These are phyloP conservation scores for Saksenaea oblongispora DNA, from an alignment of 371 early-diverging fungal genomes.

Conservation along the genomic window DNA sequence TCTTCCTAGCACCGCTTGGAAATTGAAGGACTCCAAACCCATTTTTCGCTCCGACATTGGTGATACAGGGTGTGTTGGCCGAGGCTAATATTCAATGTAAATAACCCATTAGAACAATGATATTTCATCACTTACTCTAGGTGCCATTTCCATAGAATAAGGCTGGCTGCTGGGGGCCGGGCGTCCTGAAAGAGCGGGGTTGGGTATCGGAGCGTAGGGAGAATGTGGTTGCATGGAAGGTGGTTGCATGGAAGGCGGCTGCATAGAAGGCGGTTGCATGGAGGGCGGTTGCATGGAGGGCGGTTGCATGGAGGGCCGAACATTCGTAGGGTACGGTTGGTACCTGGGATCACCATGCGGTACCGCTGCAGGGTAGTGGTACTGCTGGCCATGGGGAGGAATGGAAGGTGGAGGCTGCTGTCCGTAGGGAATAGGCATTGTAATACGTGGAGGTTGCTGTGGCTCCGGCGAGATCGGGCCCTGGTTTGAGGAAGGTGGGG, in stretches of 20 bases:
- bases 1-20: constrained; percentile 93
- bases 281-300: constrained; percentile 6
- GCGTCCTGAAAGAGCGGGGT: not conserved
- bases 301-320: constrained; percentile 6
- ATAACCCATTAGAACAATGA: not conserved
- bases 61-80: constrained; percentile 15
- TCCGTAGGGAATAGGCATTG: not conserved
- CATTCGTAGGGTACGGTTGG: not conserved
- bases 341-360: constrained; percentile 7
- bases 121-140: constrained; percentile 6
- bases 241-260: not conserved
- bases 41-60: constrained; percentile 41
- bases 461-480: not conserved
- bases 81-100: not conserved
- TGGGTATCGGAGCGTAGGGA: constrained; percentile 19
- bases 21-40: constrained; percentile 79
- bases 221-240: constrained; percentile 10
- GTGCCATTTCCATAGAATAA: not conserved
- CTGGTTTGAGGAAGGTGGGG: not conserved
- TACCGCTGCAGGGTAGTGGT: constrained; percentile 1
- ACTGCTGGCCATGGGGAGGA: constrained; percentile 1
- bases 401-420: not conserved
- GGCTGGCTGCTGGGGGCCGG: not conserved
- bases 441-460: not conserved
- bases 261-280: constrained; percentile 12